phyloP scores from a whole-genome alignment of 2,329 filamentous ascomycete species.

The Alternaria panax region DNA sequence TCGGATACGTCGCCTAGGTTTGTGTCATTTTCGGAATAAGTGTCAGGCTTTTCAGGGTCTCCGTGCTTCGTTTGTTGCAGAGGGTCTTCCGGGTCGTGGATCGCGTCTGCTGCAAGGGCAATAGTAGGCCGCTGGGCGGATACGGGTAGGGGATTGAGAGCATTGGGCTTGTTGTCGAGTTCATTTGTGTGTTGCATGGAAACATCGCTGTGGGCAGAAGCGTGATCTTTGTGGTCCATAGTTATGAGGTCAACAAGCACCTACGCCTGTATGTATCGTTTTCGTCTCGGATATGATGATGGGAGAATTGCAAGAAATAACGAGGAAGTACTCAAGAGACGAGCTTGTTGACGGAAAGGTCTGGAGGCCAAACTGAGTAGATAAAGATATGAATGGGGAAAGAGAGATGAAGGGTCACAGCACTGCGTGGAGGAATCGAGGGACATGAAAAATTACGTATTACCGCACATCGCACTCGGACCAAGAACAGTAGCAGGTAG shows the following conservation, averaged over 20 bases:
- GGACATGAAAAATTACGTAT: constrained; percentile 23
- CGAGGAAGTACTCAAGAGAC: neutral
- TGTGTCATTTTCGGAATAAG: constrained; percentile 29
- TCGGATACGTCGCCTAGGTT: constrained; percentile 33
- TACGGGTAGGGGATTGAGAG: constrained; percentile 20
- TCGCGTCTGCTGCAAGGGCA: constrained; percentile 32
- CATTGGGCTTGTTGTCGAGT: constrained; percentile 22
- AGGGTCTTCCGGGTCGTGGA: constrained; percentile 27
- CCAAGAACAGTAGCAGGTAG: constrained; percentile 14
- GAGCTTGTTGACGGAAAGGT: neutral
- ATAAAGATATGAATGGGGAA: neutral
- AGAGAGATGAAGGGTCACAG: constrained; percentile 7
- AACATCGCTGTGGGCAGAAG: constrained; percentile 18
- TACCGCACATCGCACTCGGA: constrained; percentile 1
- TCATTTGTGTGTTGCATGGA: constrained; percentile 21
- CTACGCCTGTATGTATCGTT: constrained; percentile 16
- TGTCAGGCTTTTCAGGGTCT: constrained; percentile 26
- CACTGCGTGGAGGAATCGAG: constrained; percentile 8
- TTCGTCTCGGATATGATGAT: neutral
- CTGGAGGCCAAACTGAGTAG: constrained; percentile 1
- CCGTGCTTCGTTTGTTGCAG: constrained; percentile 14
- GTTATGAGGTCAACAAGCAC: constrained; percentile 15
- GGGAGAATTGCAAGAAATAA: neutral
- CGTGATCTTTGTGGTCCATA: constrained; percentile 27
- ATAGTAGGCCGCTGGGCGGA: constrained; percentile 30